Base-by-base conservation (phyloP, 768 basidiomycete genomes). In the Amanita jacksonii region DNA sequence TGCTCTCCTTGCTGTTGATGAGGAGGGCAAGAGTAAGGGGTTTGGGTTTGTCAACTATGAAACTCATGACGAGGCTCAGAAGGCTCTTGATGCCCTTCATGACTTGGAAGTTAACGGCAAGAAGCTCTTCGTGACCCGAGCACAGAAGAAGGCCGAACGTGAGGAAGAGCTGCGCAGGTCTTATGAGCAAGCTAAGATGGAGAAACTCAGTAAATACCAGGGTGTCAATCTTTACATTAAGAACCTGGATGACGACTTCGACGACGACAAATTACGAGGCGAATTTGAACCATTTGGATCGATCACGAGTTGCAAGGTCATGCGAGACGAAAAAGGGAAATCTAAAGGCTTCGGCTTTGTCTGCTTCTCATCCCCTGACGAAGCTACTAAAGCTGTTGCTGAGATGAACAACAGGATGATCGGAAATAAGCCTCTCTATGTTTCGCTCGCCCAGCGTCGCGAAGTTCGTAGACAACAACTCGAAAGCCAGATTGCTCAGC, bases 321-420 rank as follows among this genome's bases (percentile, higher is more conserved):
- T 99, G 96, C 82, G 86, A 52, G 94, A 97, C 64, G 96, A 98
- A 47, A 94, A 89, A 66, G 77, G 76, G 48, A 79, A 73, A 41
- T 96, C 92, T 8, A 92, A 92, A 63, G 92, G 94, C 53, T 99
- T 99, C 58, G 96, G 96, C 52, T 99, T 99, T 61, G 96, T 99
- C 55, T 99, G 96, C 68, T 99, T 91, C 74, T 90, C 91, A 27
- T 85, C 91, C 42, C 92, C 96, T 38, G 96, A 99, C 53, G 96
- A 99, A 68, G 93, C 96, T 18, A 97, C 91, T 58, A 98, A 98
- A 72, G 96, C 96, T 49, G 92, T 98, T 48, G 88, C 91, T 44
- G 96, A 99, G 73, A 96, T 99, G 92, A 99, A 99, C 77, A 97
- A 96, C 79, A 94, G 94, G 72, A 98, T 98, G 84, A 89, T 98